Evolutionary conservation across 257 asterid genomes (phyloP).

Genomic region (Ilex asprella): DNA sequence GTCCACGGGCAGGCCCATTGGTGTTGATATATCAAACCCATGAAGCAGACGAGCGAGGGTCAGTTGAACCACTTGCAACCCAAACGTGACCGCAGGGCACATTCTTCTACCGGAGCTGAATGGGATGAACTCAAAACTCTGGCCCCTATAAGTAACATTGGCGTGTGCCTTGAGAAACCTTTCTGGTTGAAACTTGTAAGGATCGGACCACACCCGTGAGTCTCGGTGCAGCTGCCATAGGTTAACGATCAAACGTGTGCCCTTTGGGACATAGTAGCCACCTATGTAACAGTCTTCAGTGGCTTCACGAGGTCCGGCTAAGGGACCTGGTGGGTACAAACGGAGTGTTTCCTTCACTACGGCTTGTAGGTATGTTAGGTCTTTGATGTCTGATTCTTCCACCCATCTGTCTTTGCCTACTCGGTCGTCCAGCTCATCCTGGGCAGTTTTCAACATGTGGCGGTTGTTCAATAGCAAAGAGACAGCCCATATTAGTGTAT

Average conservation of each 20-base stretch:
- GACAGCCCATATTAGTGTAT: conserved; percentile 45
- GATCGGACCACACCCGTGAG: conserved; percentile 38
- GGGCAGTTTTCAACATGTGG: conserved; percentile 18
- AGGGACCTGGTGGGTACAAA: conserved; percentile 63
- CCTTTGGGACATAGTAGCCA: conserved; percentile 22
- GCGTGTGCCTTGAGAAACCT: conserved; percentile 27
- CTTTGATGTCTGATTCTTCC: conserved; percentile 46
- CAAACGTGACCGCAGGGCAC: conserved; percentile 44
- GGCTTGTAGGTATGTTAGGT: conserved; percentile 37
- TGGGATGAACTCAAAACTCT: conserved; percentile 37
- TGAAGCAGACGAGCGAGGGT: conserved; percentile 47
- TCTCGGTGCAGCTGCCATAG: conserved; percentile 56
- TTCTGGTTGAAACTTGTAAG: conserved; percentile 37
- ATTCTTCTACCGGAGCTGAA: conserved; percentile 50
- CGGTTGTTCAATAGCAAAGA: conserved; percentile 42
- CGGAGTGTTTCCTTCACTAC: conserved; percentile 47
- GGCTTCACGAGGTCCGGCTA: conserved; percentile 48
- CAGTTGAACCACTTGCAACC: conserved; percentile 23
- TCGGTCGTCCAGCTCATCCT: conserved; percentile 30
- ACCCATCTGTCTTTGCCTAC: conserved; percentile 38
- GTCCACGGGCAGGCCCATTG: conserved; percentile 26
- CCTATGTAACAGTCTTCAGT: conserved; percentile 33
- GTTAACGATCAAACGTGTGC: conserved; percentile 43
- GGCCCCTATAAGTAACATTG: conserved; percentile 25
- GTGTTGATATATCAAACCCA: conserved; percentile 33